A percentile compares a stretch with the other conserved stretches of the same genome.
These are phyloP conservation scores for Danielia oregonensis DNA, from an alignment of 805 yeast genomes.

Conservation along the genomic window DNA sequence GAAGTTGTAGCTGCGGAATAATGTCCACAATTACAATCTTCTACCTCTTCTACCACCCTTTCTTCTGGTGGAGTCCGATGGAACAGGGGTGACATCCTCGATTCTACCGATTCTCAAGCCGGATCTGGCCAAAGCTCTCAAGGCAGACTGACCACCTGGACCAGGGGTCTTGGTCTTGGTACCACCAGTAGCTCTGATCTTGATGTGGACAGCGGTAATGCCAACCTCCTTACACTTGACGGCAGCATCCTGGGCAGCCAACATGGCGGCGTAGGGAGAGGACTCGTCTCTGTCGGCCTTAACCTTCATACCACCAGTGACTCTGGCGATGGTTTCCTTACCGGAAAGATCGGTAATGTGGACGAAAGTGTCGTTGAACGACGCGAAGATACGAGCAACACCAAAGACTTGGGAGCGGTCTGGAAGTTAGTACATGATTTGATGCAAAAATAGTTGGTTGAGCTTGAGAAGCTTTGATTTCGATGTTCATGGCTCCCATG, in stretches of 20 bases:
- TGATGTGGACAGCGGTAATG: conserved; percentile 98
- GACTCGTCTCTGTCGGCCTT: conserved; percentile 99
- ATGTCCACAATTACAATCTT: conserved; percentile 76
- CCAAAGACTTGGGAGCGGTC: conserved; percentile 98
- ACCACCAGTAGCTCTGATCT: conserved; percentile 99
- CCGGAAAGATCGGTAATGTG: conserved; percentile 99
- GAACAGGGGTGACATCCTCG: conserved; percentile 99
- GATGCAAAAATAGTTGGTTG: background rate
- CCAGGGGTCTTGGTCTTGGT: conserved; percentile 99
- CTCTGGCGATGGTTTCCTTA: conserved; percentile 99
- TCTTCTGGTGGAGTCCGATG: conserved; percentile 99
- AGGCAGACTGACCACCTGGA: conserved; percentile 99
- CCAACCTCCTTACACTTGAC: conserved; percentile 99
- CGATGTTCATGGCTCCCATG: background rate
- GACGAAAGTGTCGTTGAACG: conserved; percentile 99
- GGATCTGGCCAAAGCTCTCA: conserved; percentile 99
- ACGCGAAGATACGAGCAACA: conserved; percentile 99
- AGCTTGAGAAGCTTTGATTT: background rate
- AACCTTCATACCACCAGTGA: conserved; percentile 99
- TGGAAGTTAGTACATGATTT: conserved; percentile 17
- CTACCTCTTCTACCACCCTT: conserved; percentile 99
- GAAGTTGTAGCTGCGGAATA: no score
- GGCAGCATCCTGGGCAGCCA: conserved; percentile 99
- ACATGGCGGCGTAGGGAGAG: conserved; percentile 99
- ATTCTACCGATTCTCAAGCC: conserved; percentile 99